Percentiles rank a stretch among this genome's conserved stretches.
phyloP scores from a whole-genome alignment of 2,329 filamentous ascomycete species.

The Fusarium anguioides region DNA sequence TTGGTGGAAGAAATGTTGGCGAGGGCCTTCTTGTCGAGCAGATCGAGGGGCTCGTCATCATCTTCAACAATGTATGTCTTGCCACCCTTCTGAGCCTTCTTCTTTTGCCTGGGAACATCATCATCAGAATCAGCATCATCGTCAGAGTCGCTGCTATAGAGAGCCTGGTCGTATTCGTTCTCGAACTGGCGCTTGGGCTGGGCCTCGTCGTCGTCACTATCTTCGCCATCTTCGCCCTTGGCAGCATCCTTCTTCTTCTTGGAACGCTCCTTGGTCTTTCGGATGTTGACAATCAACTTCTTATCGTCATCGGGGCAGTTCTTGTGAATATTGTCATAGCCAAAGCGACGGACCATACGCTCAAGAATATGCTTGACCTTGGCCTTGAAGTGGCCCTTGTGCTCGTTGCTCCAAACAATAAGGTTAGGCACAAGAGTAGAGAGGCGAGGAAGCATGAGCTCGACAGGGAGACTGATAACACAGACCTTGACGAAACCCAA shows the following conservation, averaged over 20 bases:
- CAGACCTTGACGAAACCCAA: constrained; percentile 98
- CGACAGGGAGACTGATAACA: constrained; percentile 83
- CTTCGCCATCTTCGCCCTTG: constrained; percentile 68
- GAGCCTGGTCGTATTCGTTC: constrained; percentile 94
- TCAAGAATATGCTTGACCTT: constrained; percentile 99
- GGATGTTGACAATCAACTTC: constrained; percentile 93
- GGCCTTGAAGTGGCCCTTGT: constrained; percentile 95
- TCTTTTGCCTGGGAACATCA: constrained; percentile 64
- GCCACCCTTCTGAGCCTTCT: constrained; percentile 68
- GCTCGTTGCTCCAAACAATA: constrained; percentile 96
- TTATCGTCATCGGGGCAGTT: constrained; percentile 86
- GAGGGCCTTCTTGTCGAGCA: constrained; percentile 88
- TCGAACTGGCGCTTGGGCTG: constrained; percentile 73
- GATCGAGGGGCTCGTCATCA: constrained; percentile 92
- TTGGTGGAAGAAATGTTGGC: constrained; percentile 94
- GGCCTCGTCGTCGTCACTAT: constrained; percentile 65
- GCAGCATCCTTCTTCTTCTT: constrained; percentile 87
- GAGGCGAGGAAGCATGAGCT: constrained; percentile 82
- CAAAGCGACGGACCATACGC: constrained; percentile 91
- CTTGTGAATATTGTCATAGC: constrained; percentile 81
- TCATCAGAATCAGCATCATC: constrained; percentile 64
- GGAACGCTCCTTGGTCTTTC: constrained; percentile 90
- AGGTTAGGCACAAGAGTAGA: constrained; percentile 85
- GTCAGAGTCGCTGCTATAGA: constrained; percentile 83
- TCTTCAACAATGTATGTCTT: constrained; percentile 93